A percentile compares a stretch with the other conserved stretches of the same genome.
Conservation (phyloP, 2,329 filamentous ascomycete species). For the Sarocladium kiliense region DNA sequence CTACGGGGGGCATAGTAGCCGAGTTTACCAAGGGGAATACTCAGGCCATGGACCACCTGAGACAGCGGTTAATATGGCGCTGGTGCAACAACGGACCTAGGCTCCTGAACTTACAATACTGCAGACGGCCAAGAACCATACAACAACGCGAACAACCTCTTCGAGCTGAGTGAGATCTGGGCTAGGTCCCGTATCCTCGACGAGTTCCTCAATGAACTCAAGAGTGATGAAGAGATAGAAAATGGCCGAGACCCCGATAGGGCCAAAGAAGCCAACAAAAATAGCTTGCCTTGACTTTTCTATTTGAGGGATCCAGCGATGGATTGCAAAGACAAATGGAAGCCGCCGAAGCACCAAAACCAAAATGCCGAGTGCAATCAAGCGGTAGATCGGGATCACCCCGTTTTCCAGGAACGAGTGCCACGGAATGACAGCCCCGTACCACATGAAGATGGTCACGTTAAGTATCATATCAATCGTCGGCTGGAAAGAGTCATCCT, state of each 20-base stretch:
- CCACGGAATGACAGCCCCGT: conserved; percentile 83
- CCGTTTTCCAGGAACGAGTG: conserved; percentile 57
- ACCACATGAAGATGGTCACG: conserved; percentile 85
- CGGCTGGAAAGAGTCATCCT: conserved; percentile 87
- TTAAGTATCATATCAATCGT: conserved; percentile 95
- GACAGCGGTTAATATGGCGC: background rate
- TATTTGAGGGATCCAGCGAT: conserved; percentile 75
- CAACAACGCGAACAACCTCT: conserved; percentile 64
- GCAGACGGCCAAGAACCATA: conserved; percentile 83
- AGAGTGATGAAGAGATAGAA: conserved; percentile 82
- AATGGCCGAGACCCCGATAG: conserved; percentile 83
- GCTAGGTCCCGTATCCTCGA: conserved; percentile 54
- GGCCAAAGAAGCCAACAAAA: conserved; percentile 90
- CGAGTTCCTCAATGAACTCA: conserved; percentile 58
- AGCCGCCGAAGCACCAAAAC: conserved; percentile 73
- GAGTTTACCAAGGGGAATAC: conserved; percentile 70
- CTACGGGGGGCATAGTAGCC: conserved; percentile 59
- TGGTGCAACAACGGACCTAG: no score
- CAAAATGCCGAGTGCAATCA: conserved; percentile 68
- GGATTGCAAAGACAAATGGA: conserved; percentile 69
- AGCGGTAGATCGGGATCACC: conserved; percentile 67
- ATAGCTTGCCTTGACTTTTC: conserved; percentile 67
- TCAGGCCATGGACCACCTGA: conserved; percentile 70
- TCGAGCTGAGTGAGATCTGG: conserved; percentile 60
- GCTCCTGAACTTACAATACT: conserved; percentile 71